Conservation (phyloP, 2,329 filamentous ascomycete species). For the Cladosporium colombiae region DNA sequence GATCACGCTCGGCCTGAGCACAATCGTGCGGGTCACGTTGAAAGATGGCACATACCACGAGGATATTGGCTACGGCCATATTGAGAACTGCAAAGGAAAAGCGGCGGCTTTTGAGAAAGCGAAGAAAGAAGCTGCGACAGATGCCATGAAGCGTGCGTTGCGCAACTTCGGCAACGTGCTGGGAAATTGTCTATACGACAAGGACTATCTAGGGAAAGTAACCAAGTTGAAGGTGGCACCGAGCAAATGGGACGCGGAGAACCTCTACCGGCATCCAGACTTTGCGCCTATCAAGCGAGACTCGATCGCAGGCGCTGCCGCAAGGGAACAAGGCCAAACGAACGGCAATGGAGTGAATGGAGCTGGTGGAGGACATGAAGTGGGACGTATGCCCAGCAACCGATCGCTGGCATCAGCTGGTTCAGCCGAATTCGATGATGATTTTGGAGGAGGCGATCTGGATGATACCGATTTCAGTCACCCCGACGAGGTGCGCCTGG, state of each 20-base stretch:
- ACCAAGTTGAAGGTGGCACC: slow-evolving; percentile 81
- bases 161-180: slow-evolving; percentile 93
- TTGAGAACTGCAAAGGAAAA: slow-evolving; percentile 94
- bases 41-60: slow-evolving; percentile 96
- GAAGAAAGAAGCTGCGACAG: slow-evolving; percentile 96
- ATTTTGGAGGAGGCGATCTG: slow-evolving; percentile 56
- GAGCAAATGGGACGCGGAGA: slow-evolving; percentile 74
- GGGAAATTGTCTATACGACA: slow-evolving; percentile 98
- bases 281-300: slow-evolving; percentile 65
- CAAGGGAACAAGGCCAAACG: slow-evolving; percentile 22
- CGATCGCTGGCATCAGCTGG: slow-evolving; percentile 38
- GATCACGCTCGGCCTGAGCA: slow-evolving; percentile 82
- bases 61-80: slow-evolving; percentile 94
- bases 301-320: slow-evolving; percentile 26
- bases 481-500: slow-evolving; percentile 73
- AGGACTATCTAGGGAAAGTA: slow-evolving; percentile 87
- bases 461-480: slow-evolving; percentile 63
- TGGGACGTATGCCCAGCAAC: slow-evolving; percentile 33
- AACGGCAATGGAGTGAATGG: slow-evolving; percentile 27
- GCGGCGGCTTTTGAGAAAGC: slow-evolving; percentile 96
- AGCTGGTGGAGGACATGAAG: slow-evolving; percentile 20
- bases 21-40: slow-evolving; percentile 86
- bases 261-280: slow-evolving; percentile 78
- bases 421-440: slow-evolving; percentile 53
- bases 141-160: slow-evolving; percentile 85